Evolutionary conservation across 2,329 filamentous ascomycete species (phyloP).

Genomic region (Calcarisporium arbuscula): DNA sequence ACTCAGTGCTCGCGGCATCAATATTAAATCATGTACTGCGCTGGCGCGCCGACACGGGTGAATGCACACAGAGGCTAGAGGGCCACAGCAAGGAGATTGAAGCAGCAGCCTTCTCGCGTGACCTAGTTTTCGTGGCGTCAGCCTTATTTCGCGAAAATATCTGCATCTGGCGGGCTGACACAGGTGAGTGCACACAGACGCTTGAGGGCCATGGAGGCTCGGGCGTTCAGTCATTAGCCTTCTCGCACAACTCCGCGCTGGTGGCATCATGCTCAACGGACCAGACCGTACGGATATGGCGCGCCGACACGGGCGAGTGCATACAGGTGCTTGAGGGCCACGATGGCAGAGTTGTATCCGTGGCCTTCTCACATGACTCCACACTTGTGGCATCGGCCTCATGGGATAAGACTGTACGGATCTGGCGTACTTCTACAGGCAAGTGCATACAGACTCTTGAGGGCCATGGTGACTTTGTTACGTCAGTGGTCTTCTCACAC

Average conservation of each 20-base stretch:
- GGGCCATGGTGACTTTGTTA: not conserved
- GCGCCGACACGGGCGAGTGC: conserved; percentile 1
- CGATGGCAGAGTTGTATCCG: fast-evolving
- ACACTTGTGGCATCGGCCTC: not conserved
- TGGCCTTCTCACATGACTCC: conserved; percentile 3
- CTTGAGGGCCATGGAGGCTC: not conserved
- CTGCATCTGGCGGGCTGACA: not conserved
- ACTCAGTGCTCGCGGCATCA: not conserved
- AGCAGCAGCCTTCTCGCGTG: no score
- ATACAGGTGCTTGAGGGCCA: not conserved
- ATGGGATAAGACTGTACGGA: not conserved
- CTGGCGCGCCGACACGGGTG: not conserved
- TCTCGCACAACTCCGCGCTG: no score
- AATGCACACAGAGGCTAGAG: not conserved
- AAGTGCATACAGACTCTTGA: not conserved
- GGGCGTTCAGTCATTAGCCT: no score
- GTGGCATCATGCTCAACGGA: not conserved
- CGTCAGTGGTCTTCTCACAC: not conserved
- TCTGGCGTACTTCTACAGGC: conserved; percentile 6
- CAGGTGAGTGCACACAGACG: not conserved
- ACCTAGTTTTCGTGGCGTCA: not conserved
- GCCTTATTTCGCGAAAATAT: not conserved
- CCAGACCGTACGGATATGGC: conserved; percentile 1
- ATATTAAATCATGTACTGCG: not conserved
- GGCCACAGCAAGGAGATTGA: not conserved